phyloP scores from a whole-genome alignment of 2,329 filamentous ascomycete species.

The Beauveria medogensis region DNA sequence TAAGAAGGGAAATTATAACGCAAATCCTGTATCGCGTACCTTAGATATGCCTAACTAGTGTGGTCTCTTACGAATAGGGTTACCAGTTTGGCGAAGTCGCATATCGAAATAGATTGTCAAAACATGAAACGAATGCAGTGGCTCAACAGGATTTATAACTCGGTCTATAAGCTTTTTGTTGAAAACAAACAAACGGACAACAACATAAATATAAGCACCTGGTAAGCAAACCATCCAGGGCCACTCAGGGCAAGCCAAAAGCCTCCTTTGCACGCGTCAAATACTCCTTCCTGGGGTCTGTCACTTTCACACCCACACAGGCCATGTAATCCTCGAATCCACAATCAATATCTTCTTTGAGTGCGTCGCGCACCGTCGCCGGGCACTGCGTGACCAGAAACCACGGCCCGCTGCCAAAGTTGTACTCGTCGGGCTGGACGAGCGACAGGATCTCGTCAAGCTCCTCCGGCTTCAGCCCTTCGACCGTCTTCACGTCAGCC shows the following conservation, averaged over 20 bases:
- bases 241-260: conserved; percentile 27
- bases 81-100: no score
- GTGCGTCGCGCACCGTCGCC: conserved; percentile 21
- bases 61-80: no score
- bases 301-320: conserved; percentile 34
- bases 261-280: conserved; percentile 39
- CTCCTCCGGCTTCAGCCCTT: conserved; percentile 22
- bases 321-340: conserved; percentile 39
- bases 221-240: background rate
- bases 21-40: no score
- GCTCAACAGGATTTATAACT: no score
- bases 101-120: no score
- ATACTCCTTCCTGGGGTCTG: conserved; percentile 29
- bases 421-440: conserved; percentile 40
- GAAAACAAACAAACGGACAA: no score
- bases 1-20: no score
- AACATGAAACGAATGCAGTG: no score
- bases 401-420: conserved; percentile 47
- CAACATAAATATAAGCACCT: background rate
- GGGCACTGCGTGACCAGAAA: conserved; percentile 39
- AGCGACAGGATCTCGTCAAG: conserved; percentile 35
- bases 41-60: no score
- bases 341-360: conserved; percentile 30
- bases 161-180: no score
- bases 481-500: conserved; percentile 19